Percentiles rank a stretch among this genome's conserved stretches.
phyloP scores from a whole-genome alignment of 495 filamentous ascomycete species.

The Margaritispora aquatica region DNA sequence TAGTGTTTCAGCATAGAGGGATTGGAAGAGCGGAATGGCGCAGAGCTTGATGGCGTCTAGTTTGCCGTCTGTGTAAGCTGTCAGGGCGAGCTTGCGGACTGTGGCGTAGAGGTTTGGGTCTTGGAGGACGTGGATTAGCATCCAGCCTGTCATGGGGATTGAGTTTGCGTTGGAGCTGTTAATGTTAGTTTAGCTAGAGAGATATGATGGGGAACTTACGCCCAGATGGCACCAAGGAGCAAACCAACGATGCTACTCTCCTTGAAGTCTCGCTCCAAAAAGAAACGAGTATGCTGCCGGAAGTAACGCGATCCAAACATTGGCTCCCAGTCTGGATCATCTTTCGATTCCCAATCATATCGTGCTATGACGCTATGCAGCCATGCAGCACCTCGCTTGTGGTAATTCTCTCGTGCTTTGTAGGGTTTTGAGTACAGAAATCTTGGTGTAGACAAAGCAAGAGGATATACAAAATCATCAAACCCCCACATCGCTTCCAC shows the following conservation, averaged over 20 bases:
- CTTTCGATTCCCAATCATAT: conserved; percentile 14
- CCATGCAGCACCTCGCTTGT: not conserved
- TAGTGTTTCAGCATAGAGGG: conserved; percentile 32
- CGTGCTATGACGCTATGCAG: not conserved
- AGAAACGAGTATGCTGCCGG: conserved; percentile 18
- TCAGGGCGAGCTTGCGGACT: conserved; percentile 20
- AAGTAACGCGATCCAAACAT: conserved; percentile 23
- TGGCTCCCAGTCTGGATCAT: conserved; percentile 25
- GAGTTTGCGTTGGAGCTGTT: conserved; percentile 29
- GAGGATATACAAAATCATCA: conserved; percentile 6
- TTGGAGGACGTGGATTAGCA: conserved; percentile 23
- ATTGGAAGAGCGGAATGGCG: conserved; percentile 31
- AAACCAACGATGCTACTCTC: not conserved
- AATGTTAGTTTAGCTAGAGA: not conserved
- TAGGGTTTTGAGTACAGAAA: conserved; percentile 1
- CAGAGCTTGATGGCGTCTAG: conserved; percentile 26
- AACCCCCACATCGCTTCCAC: conserved; percentile 23
- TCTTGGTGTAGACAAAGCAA: not conserved
- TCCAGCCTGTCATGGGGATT: conserved; percentile 26
- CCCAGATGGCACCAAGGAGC: conserved; percentile 6
- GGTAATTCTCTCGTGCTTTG: not conserved
- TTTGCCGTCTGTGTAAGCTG: conserved; percentile 1
- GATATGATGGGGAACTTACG: conserved; percentile 7
- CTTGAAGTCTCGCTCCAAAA: not conserved
- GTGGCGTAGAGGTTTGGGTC: conserved; percentile 20